Conservation (phyloP, 1,139 yeast genomes). For the Yamadazyma siamensis region DNA sequence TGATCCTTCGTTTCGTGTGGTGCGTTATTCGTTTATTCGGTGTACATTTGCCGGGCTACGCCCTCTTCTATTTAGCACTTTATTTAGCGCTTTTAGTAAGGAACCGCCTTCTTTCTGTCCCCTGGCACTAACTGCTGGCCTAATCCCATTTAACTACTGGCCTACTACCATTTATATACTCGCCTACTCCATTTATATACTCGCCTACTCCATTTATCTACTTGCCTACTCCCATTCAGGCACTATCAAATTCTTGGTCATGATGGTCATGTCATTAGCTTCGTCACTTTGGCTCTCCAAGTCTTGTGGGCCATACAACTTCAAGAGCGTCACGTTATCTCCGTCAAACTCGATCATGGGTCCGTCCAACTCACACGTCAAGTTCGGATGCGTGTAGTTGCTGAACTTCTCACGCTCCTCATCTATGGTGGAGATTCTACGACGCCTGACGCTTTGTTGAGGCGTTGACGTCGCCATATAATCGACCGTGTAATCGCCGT, state of each 20-base stretch:
- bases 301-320: constrained; percentile 9
- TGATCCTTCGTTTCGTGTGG: no score
- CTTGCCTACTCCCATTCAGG: constrained; percentile 51
- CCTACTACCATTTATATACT: no score
- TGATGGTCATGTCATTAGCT: constrained; percentile 18
- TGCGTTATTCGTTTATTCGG: no score
- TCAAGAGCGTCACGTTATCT: constrained; percentile 43
- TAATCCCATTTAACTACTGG: no score
- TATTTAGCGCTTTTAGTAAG: no score
- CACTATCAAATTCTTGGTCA: constrained; percentile 31
- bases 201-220: no score
- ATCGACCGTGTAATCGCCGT: constrained; percentile 15
- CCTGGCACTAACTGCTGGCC: no score
- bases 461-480: constrained; percentile 6
- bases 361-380: constrained; percentile 48
- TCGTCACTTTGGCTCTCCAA: constrained; percentile 8
- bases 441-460: constrained; percentile 7
- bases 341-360: constrained; percentile 60
- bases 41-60: no score
- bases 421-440: constrained; percentile 48
- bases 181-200: no score
- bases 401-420: constrained; percentile 53
- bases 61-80: no score
- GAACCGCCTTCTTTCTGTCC: no score
- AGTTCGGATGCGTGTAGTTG: constrained; percentile 49